Evolutionary conservation across 1,284 basidiomycete species (phyloP), one percentile per base, ranked within the genome.

Genomic region (Moesziomyces sp.): DNA sequence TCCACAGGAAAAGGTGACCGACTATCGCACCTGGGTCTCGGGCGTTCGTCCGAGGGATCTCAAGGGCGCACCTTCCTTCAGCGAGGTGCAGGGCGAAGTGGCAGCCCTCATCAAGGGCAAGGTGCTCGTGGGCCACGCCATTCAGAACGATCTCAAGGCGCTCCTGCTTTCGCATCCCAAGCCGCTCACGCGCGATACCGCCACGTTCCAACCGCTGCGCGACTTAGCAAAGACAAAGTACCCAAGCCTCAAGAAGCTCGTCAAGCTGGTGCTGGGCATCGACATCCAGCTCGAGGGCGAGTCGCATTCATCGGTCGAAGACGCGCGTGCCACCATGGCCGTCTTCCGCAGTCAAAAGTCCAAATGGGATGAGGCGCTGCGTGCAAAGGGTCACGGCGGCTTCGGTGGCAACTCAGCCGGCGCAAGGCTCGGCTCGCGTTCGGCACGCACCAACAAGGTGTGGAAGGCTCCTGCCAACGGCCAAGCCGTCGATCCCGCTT

Each of bases 321-420:
- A 99, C 83, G 95, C 96, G 2, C 88, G 94, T 49, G 94, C 95
- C 0, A 94, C 96, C 0, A 98, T 99, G 94, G 95, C 93, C 0
- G 86, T 98, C 24, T 99, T 93, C 85, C 88, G 94, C 8, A 84
- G 96, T n/a, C 89, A 96, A 83, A 91, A 92, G 79, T 89, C 89
- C 61, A 88, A 89, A 53, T 98, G 93, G 94, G 94, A 98, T 62
- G 26, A 73, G 58, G 42, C 46, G 38, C 50, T 83, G 14, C 52
- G 67, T 7, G 38, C 54, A 13, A 58, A 70, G 48, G 61, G 43
- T 21, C 46, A 46, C 28, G 28, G 38, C 18, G 58, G 52, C 5
- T 18, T 33, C 23, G 47, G 45, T 0, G 42, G 49, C 14, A 18
- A 6, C 3, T 49, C 55, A 14, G 48, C 43, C 1, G 45, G 46